Evolutionary conservation across 1,139 yeast genomes (phyloP).

Genomic region (Geotrichum carabidarum): DNA sequence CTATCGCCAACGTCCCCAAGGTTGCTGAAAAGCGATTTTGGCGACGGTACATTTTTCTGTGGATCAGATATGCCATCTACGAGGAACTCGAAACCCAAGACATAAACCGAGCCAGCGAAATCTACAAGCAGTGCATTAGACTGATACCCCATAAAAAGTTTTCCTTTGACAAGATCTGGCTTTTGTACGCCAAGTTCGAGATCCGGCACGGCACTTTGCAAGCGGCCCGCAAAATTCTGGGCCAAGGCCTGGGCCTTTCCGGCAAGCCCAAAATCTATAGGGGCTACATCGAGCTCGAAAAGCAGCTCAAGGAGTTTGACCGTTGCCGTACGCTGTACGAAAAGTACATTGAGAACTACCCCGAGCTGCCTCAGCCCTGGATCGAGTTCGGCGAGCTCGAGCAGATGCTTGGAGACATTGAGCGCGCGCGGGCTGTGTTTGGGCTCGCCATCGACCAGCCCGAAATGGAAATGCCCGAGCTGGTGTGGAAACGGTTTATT

Average conservation of each 20-base stretch:
- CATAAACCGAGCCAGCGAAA: slow-evolving; percentile 44
- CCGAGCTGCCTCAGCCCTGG: slow-evolving; percentile 47
- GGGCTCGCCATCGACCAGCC: slow-evolving; percentile 45
- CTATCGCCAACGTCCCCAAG: slow-evolving; percentile 44
- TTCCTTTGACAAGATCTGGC: slow-evolving; percentile 74
- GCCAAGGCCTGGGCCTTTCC: slow-evolving; percentile 61
- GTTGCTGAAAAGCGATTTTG: slow-evolving; percentile 43
- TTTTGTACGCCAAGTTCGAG: slow-evolving; percentile 65
- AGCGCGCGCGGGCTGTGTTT: slow-evolving; percentile 59
- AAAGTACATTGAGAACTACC: slow-evolving; percentile 55
- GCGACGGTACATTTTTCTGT: slow-evolving; percentile 64
- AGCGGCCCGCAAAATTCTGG: slow-evolving; percentile 64
- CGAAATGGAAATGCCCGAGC: slow-evolving; percentile 38
- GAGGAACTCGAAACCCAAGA: slow-evolving; percentile 51
- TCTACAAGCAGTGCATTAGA: slow-evolving; percentile 49
- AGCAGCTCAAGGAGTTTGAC: slow-evolving; percentile 43
- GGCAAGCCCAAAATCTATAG: slow-evolving; percentile 53
- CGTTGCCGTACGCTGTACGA: slow-evolving; percentile 71
- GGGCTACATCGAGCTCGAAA: slow-evolving; percentile 59
- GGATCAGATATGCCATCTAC: slow-evolving; percentile 64
- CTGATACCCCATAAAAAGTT: slow-evolving; percentile 55
- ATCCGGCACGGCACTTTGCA: slow-evolving; percentile 51
- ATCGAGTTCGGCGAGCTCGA: slow-evolving; percentile 65
- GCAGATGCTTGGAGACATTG: slow-evolving; percentile 60
- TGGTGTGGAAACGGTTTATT: slow-evolving; percentile 49